Conservation (phyloP, 441 rosid species). For the Croton setiger region DNA sequence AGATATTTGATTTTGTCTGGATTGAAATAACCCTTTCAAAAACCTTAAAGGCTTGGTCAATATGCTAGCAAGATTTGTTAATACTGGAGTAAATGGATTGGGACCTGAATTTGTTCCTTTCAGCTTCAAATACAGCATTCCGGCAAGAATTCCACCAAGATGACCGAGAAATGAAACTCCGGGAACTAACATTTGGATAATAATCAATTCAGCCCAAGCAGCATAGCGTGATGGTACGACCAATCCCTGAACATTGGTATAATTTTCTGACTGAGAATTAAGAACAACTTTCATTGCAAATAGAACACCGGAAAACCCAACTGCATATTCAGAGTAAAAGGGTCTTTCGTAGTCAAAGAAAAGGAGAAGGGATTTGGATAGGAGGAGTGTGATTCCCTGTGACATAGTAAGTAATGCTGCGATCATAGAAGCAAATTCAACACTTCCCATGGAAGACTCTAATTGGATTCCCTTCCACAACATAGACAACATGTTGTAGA, state of each 20-base stretch:
- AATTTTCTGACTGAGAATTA: slow-evolving; percentile 58
- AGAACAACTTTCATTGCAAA: slow-evolving; percentile 94
- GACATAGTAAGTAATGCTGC: slow-evolving; percentile 66
- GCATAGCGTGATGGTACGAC: slow-evolving; percentile 69
- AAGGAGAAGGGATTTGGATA: slow-evolving; percentile 67
- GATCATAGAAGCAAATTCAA: slow-evolving; percentile 74
- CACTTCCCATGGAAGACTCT: slow-evolving; percentile 86
- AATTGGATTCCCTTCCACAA: slow-evolving; percentile 89
- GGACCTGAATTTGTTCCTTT: slow-evolving; percentile 49
- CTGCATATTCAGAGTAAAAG: slow-evolving; percentile 61
- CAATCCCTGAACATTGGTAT: slow-evolving; percentile 60
- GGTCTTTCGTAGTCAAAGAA: slow-evolving; percentile 57
- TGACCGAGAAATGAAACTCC: slow-evolving; percentile 89
- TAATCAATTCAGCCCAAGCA: slow-evolving; percentile 89
- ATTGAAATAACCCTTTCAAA: slow-evolving; percentile 31
- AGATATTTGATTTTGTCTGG: slow-evolving; percentile 40
- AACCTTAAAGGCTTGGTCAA: slow-evolving; percentile 61
- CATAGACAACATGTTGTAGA: slow-evolving; percentile 85
- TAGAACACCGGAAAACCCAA: slow-evolving; percentile 85
- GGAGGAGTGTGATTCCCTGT: slow-evolving; percentile 69
- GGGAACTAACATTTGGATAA: slow-evolving; percentile 83
- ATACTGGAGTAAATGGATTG: slow-evolving; percentile 43
- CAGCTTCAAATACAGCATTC: slow-evolving; percentile 66
- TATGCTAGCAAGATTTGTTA: slow-evolving; percentile 38
- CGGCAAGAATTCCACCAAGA: slow-evolving; percentile 91